These are phyloP conservation scores for Globisporangium heterothallicum DNA, from an alignment of 352 stramenopile species.

Conservation along the genomic window DNA sequence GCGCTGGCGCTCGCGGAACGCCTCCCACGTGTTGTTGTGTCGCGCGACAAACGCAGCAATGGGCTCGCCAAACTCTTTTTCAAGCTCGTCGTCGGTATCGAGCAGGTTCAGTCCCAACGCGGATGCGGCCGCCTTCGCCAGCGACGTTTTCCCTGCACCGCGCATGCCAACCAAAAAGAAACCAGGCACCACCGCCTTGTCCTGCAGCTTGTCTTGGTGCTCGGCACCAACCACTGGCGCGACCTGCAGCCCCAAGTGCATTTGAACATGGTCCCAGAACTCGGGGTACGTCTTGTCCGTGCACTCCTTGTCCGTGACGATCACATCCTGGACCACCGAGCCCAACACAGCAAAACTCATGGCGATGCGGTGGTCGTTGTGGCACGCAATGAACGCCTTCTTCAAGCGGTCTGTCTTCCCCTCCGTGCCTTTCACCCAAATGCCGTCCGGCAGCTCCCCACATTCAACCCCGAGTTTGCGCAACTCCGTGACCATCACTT, in stretches of 20 bases:
- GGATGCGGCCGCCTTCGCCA: constrained; percentile 45
- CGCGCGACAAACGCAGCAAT: constrained; percentile 65
- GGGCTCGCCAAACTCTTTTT: constrained; percentile 56
- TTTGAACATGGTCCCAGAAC: constrained; percentile 88
- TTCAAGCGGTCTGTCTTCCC: constrained; percentile 46
- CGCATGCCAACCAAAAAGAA: constrained; percentile 88
- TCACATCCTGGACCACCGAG: constrained; percentile 86
- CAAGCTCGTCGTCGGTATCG: constrained; percentile 75
- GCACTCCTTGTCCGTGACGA: constrained; percentile 96
- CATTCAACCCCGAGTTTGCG: constrained; percentile 91
- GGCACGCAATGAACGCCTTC: constrained; percentile 72
- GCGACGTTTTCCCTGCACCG: constrained; percentile 78
- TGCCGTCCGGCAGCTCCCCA: constrained; percentile 66
- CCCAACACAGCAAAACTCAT: constrained; percentile 97
- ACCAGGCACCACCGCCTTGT: constrained; percentile 23
- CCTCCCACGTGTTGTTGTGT: constrained; percentile 61
- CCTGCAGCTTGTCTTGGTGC: background rate
- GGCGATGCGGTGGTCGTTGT: constrained; percentile 98
- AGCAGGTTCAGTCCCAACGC: constrained; percentile 54
- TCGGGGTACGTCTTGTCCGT: constrained; percentile 98
- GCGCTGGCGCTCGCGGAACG: constrained; percentile 67
- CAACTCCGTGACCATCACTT: constrained; percentile 95
- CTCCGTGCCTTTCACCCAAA: constrained; percentile 67
- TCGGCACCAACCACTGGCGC: constrained; percentile 32
- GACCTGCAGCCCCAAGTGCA: constrained; percentile 56